Percentiles rank a stretch among this genome's conserved stretches.
Evolutionary conservation across 306 rosid species (phyloP).

Genomic region (Vigna mungo): DNA sequence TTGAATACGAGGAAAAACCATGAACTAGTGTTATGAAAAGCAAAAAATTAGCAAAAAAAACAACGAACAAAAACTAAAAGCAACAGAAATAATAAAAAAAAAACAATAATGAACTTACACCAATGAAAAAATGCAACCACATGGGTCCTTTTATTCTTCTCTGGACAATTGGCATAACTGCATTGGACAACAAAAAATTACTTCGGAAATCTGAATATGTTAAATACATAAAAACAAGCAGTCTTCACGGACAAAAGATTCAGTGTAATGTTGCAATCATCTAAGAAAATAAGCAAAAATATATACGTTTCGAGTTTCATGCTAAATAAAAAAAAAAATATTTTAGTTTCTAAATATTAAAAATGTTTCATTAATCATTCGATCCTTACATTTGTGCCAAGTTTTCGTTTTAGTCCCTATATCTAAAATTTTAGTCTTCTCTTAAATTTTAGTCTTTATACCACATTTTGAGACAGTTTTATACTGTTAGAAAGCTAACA

Average conservation of each 20-base stretch:
- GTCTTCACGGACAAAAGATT: neutral
- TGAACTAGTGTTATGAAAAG: neutral
- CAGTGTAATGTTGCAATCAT: neutral
- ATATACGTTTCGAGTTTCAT: neutral
- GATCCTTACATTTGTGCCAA: too few species aligned
- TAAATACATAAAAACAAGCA: neutral
- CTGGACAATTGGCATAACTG: conserved; percentile 80
- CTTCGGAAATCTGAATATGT: conserved; percentile 15
- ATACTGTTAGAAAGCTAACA: too few species aligned
- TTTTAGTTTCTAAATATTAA: too few species aligned
- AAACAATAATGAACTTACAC: conserved; percentile 59
- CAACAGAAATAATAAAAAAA: neutral
- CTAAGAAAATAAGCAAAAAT: neutral
- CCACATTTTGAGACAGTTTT: too few species aligned
- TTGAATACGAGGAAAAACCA: conserved; percentile 13
- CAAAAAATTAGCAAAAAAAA: neutral
- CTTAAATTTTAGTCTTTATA: too few species aligned
- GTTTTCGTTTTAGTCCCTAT: too few species aligned
- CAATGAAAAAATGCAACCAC: conserved; percentile 86
- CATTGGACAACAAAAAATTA: conserved; percentile 30
- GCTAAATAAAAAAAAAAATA: too few species aligned
- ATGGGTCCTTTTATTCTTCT: conserved; percentile 75
- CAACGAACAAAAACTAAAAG: neutral
- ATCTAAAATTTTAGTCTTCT: too few species aligned
- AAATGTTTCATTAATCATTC: too few species aligned